Evolutionary conservation across 495 filamentous ascomycete species (phyloP).

Genomic region (Penicillium angulare): DNA sequence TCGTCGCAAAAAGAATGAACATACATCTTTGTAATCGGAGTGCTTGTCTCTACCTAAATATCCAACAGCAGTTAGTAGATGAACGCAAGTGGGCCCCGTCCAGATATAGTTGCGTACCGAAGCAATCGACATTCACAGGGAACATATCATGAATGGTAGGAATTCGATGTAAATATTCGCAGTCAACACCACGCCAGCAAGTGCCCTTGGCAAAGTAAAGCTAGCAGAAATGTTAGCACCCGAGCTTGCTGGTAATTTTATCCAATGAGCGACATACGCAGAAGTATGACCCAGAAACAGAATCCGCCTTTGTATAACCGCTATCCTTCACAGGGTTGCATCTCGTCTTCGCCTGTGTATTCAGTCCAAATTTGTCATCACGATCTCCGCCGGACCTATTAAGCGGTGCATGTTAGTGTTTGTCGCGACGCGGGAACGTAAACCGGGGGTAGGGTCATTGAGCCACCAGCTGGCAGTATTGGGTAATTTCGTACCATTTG

Average conservation of each 20-base stretch:
- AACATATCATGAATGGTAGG: constrained; percentile 81
- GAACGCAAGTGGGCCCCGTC: background rate
- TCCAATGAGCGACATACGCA: constrained; percentile 41
- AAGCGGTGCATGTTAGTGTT: background rate
- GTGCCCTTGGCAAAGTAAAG: constrained; percentile 84
- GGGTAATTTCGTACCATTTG: constrained; percentile 69
- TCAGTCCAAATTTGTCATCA: constrained; percentile 77
- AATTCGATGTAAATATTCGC: constrained; percentile 89
- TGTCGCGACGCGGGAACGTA: background rate
- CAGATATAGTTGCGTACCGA: constrained; percentile 42
- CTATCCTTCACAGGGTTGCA: constrained; percentile 80
- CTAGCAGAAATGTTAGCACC: constrained; percentile 6
- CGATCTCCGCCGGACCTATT: constrained; percentile 67
- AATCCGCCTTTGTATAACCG: constrained; percentile 89
- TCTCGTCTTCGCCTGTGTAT: constrained; percentile 69
- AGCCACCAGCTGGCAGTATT: background rate
- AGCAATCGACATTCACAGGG: constrained; percentile 88
- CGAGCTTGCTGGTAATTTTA: background rate
- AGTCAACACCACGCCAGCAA: constrained; percentile 84
- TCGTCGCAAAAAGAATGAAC: background rate
- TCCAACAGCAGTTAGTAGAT: background rate
- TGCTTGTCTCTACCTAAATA: constrained; percentile 16
- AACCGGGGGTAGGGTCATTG: no score
- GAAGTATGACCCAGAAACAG: constrained; percentile 76
- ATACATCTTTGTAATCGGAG: constrained; percentile 13